Evolutionary conservation across 805 yeast species (phyloP).

Genomic region (Pachysolen tannophilus): DNA sequence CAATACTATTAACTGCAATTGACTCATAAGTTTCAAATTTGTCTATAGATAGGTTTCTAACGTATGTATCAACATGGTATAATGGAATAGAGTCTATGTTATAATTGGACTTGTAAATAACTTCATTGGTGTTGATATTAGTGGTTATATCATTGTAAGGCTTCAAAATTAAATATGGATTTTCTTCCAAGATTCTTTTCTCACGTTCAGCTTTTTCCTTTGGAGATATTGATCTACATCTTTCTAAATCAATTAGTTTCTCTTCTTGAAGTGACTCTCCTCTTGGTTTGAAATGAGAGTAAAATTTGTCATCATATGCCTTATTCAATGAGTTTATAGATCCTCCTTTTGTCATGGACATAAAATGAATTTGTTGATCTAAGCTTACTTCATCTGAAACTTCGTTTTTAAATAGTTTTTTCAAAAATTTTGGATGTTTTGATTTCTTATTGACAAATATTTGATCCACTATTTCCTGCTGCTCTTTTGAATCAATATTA

Average conservation of each 20-base stretch:
- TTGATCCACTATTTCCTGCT: conserved; percentile 26
- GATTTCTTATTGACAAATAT: conserved; percentile 32
- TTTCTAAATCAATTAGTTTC: conserved; percentile 56
- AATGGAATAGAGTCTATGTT: conserved; percentile 18
- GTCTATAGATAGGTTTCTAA: conserved; percentile 27
- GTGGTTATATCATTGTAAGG: conserved; percentile 41
- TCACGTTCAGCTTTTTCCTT: conserved; percentile 67
- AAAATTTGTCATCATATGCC: too few species aligned
- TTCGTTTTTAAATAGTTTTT: conserved; percentile 23
- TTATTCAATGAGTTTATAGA: too few species aligned
- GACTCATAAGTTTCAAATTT: conserved; percentile 42
- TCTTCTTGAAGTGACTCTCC: too few species aligned
- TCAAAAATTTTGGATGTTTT: conserved; percentile 37
- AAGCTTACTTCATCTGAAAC: not conserved
- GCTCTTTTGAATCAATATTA: conserved; percentile 10
- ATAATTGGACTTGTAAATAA: conserved; percentile 13
- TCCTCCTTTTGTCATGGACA: too few species aligned
- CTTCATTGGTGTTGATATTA: conserved; percentile 41
- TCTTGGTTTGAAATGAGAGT: too few species aligned
- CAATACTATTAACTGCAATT: conserved; percentile 45
- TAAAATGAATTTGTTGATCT: not conserved
- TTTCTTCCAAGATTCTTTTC: conserved; percentile 49
- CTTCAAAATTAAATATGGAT: conserved; percentile 55
- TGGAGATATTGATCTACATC: conserved; percentile 63
- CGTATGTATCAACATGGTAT: conserved; percentile 35